These are phyloP conservation scores for Canavalia ensiformis DNA, from an alignment of 306 rosid species.

Conservation along the genomic window DNA sequence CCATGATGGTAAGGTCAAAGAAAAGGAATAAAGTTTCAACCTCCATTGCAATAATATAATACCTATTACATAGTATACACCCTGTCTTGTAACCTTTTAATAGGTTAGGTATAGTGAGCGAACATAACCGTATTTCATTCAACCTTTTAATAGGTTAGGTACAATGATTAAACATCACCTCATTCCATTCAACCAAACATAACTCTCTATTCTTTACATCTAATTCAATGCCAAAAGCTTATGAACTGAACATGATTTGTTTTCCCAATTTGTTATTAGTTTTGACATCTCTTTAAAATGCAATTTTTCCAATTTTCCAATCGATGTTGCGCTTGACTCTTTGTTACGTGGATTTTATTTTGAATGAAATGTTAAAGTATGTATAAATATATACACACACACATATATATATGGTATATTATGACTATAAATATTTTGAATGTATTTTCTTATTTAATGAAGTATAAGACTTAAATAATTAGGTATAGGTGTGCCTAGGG, in stretches of 20 bases:
- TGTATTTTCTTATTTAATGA: too few relatives aligned
- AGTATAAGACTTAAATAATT: too few relatives aligned
- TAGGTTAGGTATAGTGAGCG: too few relatives aligned
- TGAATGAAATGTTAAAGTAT: too few relatives aligned
- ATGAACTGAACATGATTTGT: constrained; percentile 9
- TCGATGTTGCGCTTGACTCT: too few relatives aligned
- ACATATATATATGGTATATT: too few relatives aligned
- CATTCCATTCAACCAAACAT: not conserved
- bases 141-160: not conserved
- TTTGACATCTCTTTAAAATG: not conserved
- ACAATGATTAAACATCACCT: not conserved
- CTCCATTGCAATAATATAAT: not conserved
- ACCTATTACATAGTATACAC: not conserved
- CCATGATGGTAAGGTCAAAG: not conserved
- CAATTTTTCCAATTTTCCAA: not conserved
- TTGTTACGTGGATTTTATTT: too few relatives aligned
- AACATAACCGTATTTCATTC: too few relatives aligned
- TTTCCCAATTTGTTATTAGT: constrained; percentile 12
- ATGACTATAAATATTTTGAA: too few relatives aligned
- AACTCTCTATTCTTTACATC: not conserved
- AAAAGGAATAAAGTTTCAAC: constrained; percentile 5
- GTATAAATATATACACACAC: too few relatives aligned
- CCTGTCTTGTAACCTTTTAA: not conserved
- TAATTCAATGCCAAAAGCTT: not conserved
- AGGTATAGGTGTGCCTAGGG: too few relatives aligned